These are phyloP conservation scores for Hordeum marinum DNA, from an alignment of 176 grass and related monocot genomes.

Conservation along the genomic window DNA sequence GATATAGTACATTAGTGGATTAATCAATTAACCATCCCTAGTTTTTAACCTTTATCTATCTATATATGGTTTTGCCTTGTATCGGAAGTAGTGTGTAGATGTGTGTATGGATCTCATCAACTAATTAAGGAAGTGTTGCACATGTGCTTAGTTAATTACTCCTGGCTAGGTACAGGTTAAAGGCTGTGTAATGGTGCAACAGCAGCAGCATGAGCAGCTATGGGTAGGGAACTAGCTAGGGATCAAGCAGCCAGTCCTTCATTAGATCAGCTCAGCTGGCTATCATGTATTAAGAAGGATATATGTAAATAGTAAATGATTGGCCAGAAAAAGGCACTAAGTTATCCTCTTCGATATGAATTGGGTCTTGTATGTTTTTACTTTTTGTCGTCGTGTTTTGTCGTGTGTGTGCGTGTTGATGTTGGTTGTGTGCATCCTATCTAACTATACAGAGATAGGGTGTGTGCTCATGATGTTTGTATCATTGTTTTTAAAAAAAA, in stretches of 20 bases:
- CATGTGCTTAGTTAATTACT: not conserved
- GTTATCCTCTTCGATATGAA: not conserved
- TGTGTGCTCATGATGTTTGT: too few species aligned
- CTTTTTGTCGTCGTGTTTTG: too few species aligned
- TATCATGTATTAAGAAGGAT: not conserved
- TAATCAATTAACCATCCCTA: conserved; percentile 22
- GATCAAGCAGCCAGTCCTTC: too few species aligned
- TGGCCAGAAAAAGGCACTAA: not conserved
- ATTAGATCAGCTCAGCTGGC: not conserved
- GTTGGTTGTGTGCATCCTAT: too few species aligned
- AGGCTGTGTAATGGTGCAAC: not conserved
- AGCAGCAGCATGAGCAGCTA: not conserved
- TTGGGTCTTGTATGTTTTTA: too few species aligned
- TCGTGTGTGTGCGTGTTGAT: too few species aligned
- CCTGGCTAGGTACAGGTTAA: not conserved
- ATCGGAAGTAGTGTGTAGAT: not conserved
- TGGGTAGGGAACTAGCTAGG: too few species aligned
- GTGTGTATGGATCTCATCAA: not conserved
- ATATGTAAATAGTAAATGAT: not conserved
- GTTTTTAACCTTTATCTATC: not conserved
- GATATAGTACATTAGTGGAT: not conserved
- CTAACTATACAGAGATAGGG: too few species aligned
- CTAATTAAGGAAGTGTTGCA: conserved; percentile 4
- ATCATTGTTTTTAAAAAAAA: too few species aligned
- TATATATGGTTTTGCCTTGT: conserved; percentile 10